Evolutionary conservation across 2,329 filamentous ascomycete species (phyloP), one percentile per base, ranked within the genome.

Genomic region (Alternaria gaisen): DNA sequence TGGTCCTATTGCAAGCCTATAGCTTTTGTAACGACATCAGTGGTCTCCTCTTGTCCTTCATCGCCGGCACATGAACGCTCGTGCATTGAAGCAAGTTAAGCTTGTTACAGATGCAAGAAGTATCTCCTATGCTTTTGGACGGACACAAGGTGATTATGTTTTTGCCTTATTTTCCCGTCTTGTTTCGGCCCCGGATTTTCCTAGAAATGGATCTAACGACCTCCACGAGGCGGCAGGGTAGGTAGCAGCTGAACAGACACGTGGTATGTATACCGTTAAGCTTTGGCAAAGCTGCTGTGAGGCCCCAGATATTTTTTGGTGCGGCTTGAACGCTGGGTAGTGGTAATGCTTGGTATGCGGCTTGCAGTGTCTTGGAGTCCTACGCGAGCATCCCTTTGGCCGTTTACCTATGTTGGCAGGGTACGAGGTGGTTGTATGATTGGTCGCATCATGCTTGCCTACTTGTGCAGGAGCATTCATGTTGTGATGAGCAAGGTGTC

Each of bases 101-200:
- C 16, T 38, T 38, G 2, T 38, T 38, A 2, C 16, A 38, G 0
- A 4, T 38, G 36, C 1, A 38, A 8, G 0, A 38, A n/a, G 7
- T 4, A 16, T 16, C n/a, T 38, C 16, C 36, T 18, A 2, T 14
- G 36, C 36, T 38, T 16, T 38, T 38, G 36, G 1, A 38, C 30
- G 1, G 0, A 32, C 1, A 12, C 11, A 32, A 26, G 6, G 6
- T 32, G 4, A 32, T 0, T 32, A 4, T 1, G 30, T 12, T 1
- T 32, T 32, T 32, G 30, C 30, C 9, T 12, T 0, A 1, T 6
- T 32, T 32, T 32, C 10, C 11, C 1, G 30, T 32, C 30, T 32
- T 32, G 1, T 32, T 32, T 11, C 11, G 9, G 9, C 30, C 10
- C 30, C 6, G 10, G 2, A 2, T 32, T 32, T 32, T 10, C 10